Evolutionary conservation across 768 basidiomycete species (phyloP), one percentile per base, ranked within the genome.

Genomic region (Mycena indigotica): DNA sequence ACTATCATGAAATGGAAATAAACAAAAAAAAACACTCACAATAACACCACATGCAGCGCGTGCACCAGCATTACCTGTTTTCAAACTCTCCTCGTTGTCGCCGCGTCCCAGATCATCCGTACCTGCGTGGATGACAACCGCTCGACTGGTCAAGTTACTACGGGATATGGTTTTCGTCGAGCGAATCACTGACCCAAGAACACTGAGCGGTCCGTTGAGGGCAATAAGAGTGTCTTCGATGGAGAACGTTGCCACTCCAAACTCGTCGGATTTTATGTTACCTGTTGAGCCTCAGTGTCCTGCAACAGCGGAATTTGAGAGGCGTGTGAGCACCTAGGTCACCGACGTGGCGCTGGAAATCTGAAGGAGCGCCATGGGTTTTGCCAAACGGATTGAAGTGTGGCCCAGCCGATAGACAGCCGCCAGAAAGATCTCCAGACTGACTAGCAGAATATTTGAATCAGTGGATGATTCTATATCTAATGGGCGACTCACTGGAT

Each of bases 1-100:
- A 5, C 39, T 51, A 26, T 15, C n/a, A n/a, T n/a, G n/a, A n/a
- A n/a, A n/a, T n/a, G n/a, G n/a, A n/a, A n/a, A n/a, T n/a, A n/a
- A n/a, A n/a, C n/a, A 16, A 3, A 28, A 28, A 30, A 44, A 21
- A 16, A 17, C 23, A n/a, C 58, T 40, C 23, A 58, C 41, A 63
- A 93, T 89, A 50, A 93, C 83, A 64, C 91, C 91, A 66, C 92
- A 93, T 13, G 92, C 91, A n/a, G 83, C 80, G 55, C 90, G 78
- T 28, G 77, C 84, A 12, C 88, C 87, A 16, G 91, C 87, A 66
- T 93, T 89, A 8, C 91, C 91, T 3, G 89, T 93, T 69, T 83
- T 89, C 55, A 86, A 74, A 21, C 87, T 88, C 61, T 91, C 89
- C 26, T 81, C 75, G 65, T 87, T 79, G 39, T 74, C 77, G 16